Evolutionary conservation across 768 basidiomycete genomes (phyloP), one percentile per base, ranked within the genome.

Genomic region (Tulasnella sp.): DNA sequence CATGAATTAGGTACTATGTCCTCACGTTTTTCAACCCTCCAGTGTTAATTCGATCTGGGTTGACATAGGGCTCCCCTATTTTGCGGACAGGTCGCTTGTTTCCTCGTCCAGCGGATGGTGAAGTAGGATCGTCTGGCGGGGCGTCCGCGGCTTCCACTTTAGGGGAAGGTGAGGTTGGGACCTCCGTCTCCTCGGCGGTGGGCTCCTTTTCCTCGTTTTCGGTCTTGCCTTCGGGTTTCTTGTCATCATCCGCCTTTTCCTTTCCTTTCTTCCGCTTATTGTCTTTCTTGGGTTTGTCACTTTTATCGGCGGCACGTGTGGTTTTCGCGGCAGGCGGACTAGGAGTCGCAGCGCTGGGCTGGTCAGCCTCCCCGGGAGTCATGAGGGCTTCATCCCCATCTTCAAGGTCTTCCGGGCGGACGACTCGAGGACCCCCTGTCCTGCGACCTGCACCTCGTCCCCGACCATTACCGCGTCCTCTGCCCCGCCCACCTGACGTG

Each of bases 41-140:
- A 7, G 87, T 89, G 71, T 79, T 86, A 71, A 89, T 82, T 68
- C 86, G 83, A 65, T 88, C 85, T 6, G 76, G 81, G 68, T 89
- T 88, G 43, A 86, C 74, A 73, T 90, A 90, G n/a, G 12, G 21
- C 34, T 6, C 23, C 2, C 83, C 83, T 61, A 76, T 79, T 69
- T 78, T 81, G 71, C 80, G 80, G 64, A 79, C 74, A 65, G 69
- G 51, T 21, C 14, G 49, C 17, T 49, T 36, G 46, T 58, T 19
- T 32, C 32, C 9, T 17, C 66, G 15, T 27, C 8, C 25, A 29
- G 54, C 19, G 9, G 34, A 21, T 17, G 31, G 17, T 9, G 46
- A 15, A 19, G 25, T 23, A 6, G 69, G 39, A 31, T 59, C 41
- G 19, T 64, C 41, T 17, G 40, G 19, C 29, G 60, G 60, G 32